Base-by-base conservation (phyloP, 768 basidiomycete species). In the Mycena venus region DNA sequence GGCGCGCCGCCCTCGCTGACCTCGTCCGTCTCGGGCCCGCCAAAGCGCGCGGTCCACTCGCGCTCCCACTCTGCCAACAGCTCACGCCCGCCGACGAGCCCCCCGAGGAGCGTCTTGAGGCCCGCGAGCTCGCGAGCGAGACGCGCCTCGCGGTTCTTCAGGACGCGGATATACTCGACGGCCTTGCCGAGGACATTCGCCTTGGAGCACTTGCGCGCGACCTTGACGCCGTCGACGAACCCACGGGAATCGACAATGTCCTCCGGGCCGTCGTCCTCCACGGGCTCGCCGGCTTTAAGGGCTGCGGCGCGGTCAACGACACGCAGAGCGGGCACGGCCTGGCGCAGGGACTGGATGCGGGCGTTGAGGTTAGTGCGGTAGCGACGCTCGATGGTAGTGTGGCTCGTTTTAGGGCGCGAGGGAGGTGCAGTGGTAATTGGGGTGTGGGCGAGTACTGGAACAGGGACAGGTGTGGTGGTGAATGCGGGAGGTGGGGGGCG, bases 301-400 rank as follows among this genome's bases (percentile, higher is more conserved):
- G 83, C 82, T 1, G 77, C 77, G 2, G 82, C 78, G 23, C 84
- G 83, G 74, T 87, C 86, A 65, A 87, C 82, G 21, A 95, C 91
- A 5, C 95, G 93, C 44, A 96, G 88, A 0, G 95, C 95, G 6
- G 95, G 95, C 1, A 96, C 95, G 15, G 95, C 92, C 79, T 91
- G 90, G 72, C 94, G 92, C 59, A 96, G 86, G 65, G 91, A 91
- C 72, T 94, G 93, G 36, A 96, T 96, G 60, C 95, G 93, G 0
- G 95, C 93, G 77, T 96, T 96, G 55, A 96, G 87, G 80, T 96
- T 96, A 1, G 95, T 96, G 68, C 95, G 92, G 82, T 96, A 96
- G 49, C 95, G 90, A 12, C 95, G 90, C 83, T 96, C 95, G 72
- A 96, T 96, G 25, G 95, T 96, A 4, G 95, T 96, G 80, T 96